Evolutionary conservation across 805 yeast species (phyloP).

Genomic region (Yarrowia porcina): DNA sequence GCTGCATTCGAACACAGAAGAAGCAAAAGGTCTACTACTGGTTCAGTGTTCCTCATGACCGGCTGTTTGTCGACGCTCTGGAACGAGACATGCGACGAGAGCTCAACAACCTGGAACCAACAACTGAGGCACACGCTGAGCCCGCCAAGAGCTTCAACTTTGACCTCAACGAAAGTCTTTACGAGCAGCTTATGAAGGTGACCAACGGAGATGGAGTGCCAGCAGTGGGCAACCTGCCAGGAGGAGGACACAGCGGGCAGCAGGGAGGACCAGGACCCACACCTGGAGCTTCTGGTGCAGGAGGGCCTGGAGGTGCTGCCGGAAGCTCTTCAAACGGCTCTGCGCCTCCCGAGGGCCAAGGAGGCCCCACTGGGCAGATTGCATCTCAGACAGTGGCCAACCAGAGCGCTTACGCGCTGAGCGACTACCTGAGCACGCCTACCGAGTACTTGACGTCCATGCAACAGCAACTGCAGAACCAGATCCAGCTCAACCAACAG

Average conservation of each 20-base stretch:
- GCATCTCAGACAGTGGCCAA: neutral
- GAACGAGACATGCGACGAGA: conserved; percentile 90
- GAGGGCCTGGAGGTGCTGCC: neutral
- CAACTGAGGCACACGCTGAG: conserved; percentile 69
- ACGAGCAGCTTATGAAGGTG: conserved; percentile 37
- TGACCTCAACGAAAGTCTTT: conserved; percentile 44
- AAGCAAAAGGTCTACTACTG: conserved; percentile 96
- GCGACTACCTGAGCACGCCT: conserved; percentile 25
- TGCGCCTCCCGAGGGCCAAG: neutral
- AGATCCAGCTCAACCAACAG: conserved; percentile 17
- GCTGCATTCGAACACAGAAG: conserved; percentile 89
- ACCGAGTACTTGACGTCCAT: conserved; percentile 24
- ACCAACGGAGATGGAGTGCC: neutral
- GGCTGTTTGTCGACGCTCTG: conserved; percentile 85
- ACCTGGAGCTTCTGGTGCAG: neutral
- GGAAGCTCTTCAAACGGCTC: neutral
- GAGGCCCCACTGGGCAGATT: conserved; percentile 2
- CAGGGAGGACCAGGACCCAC: neutral
- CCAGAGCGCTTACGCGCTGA: conserved; percentile 16
- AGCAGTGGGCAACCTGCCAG: neutral
- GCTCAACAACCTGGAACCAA: conserved; percentile 51
- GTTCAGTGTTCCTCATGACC: conserved; percentile 94
- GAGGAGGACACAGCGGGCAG: neutral
- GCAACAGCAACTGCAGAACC: conserved; percentile 23
- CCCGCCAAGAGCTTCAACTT: conserved; percentile 77